Base-by-base conservation (phyloP, 345 rosid genomes). In the Erysimum cheiranthoides region DNA sequence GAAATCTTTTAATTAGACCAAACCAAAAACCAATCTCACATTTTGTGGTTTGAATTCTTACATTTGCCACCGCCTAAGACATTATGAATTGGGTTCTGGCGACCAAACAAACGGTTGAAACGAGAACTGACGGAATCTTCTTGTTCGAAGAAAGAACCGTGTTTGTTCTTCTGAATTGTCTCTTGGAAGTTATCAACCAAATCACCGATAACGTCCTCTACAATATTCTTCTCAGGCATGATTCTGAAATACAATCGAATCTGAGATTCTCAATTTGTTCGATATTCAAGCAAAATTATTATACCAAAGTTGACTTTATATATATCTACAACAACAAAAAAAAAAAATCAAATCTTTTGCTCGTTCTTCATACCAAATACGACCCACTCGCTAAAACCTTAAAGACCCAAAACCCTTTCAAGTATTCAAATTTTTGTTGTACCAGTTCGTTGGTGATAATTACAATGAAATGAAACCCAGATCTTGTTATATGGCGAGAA, bases 1-100 rank as follows among this genome's bases (percentile, higher is more conserved):
- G 57, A 18, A 70, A 81, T 63, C 61, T 71, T 16, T 31, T 60
- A n/a, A 13, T 59, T 10, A 72, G 17, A 66, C 51, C 56, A 31
- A 66, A 10, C 8, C 13, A 62, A 39, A 76, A 39, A 32, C 34
- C 21, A 56, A 45, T 64, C 32, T 61, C 58, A 69, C 47, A 49
- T 46, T 34, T 34, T 21, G 25, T 21, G 25, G 2, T 58, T 5
- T 18, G 36, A 40, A 36, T 28, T 12, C 70, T 61, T 70, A 91
- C 99, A 80, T 83, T 84, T 93, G 70, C 99, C 98, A 78, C 98
- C 98, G 25, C 99, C 99, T 56, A 96, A 80, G 61, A 96, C 50
- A 79, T 73, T 81, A 82, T 91, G 87, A 38, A 96, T 59, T 5
- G 98, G 86, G 75, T 87, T 85, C 82, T 91, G 87, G 31, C 98